Evolutionary conservation across 2,329 filamentous ascomycete genomes (phyloP).

Genomic region (Myriosclerotinia curreyana): DNA sequence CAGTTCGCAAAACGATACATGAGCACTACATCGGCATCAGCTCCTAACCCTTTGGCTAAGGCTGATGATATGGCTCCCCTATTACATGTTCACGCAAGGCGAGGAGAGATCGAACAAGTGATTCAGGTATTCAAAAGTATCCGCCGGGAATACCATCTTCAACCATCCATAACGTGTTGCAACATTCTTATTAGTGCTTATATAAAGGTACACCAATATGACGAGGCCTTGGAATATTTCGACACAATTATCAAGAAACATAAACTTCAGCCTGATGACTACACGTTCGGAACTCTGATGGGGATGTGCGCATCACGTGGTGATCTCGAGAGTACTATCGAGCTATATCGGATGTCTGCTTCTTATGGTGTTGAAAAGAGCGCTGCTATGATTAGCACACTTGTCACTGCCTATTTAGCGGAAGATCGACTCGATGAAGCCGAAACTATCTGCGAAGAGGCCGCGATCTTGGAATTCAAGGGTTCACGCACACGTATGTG

Average conservation of each 20-base stretch:
- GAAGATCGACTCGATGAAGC: slow-evolving; percentile 55
- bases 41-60: slow-evolving; percentile 16
- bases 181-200: slow-evolving; percentile 75
- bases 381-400: slow-evolving; percentile 56
- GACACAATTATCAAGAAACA: slow-evolving; percentile 51
- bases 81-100: slow-evolving; percentile 67
- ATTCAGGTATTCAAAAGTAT: slow-evolving; percentile 63
- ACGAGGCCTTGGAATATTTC: slow-evolving; percentile 64
- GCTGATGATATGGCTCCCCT: slow-evolving; percentile 50
- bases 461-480: slow-evolving; percentile 49
- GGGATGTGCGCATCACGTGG: slow-evolving; percentile 66
- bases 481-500: slow-evolving; percentile 63
- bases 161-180: slow-evolving; percentile 62
- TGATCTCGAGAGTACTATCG: slow-evolving; percentile 66
- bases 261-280: slow-evolving; percentile 53
- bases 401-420: slow-evolving; percentile 67
- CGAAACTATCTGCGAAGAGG: slow-evolving; percentile 56
- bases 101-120: slow-evolving; percentile 61
- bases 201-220: slow-evolving; percentile 61
- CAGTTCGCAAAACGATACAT: slow-evolving; percentile 35
- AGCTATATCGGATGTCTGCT: slow-evolving; percentile 62
- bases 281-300: slow-evolving; percentile 73
- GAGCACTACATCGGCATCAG: background rate
- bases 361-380: slow-evolving; percentile 50
- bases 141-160: slow-evolving; percentile 50